phyloP scores from a whole-genome alignment of 1,284 basidiomycete genomes.

The Cutaneotrichosporon cyanovorans region DNA sequence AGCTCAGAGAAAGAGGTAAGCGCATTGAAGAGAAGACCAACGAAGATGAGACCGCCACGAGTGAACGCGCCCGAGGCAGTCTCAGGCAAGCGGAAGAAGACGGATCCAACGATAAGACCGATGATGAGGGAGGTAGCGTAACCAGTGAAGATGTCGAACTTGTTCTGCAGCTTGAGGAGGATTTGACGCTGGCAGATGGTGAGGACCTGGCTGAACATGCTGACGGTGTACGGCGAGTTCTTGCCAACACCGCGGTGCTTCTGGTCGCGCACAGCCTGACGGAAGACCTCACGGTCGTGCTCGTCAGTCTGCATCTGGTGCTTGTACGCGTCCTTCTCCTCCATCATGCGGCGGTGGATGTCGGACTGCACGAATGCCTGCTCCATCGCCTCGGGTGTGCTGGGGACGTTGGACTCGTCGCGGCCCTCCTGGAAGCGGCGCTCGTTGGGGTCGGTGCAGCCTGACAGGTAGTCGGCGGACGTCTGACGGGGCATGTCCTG shows the following conservation, averaged over 20 bases:
- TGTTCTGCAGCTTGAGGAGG: conserved; percentile 65
- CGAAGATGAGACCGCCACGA: conserved; percentile 74
- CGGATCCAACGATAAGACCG: conserved; percentile 67
- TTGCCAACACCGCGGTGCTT: conserved; percentile 73
- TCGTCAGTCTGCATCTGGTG: conserved; percentile 56
- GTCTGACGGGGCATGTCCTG: conserved; percentile 47
- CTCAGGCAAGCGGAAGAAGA: conserved; percentile 63
- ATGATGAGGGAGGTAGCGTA: conserved; percentile 52
- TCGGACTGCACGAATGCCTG: conserved; percentile 58
- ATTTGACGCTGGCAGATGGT: conserved; percentile 69
- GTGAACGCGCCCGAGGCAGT: conserved; percentile 78
- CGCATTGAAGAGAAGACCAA: conserved; percentile 60
- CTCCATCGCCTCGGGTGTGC: conserved; percentile 64
- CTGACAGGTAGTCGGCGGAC: conserved; percentile 65
- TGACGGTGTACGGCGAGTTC: conserved; percentile 79
- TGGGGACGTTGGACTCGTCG: conserved; percentile 60
- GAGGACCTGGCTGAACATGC: conserved; percentile 64
- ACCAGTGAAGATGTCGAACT: conserved; percentile 69
- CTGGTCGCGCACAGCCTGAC: conserved; percentile 63
- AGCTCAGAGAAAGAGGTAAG: conserved; percentile 52
- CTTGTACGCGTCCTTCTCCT: conserved; percentile 59
- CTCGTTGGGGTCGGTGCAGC: conserved; percentile 67
- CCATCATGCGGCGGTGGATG: conserved; percentile 51
- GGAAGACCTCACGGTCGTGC: conserved; percentile 64
- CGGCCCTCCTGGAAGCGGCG: conserved; percentile 70